phyloP scores from a whole-genome alignment of 2,329 filamentous ascomycete species.

The Pestalotiopsis fici region DNA sequence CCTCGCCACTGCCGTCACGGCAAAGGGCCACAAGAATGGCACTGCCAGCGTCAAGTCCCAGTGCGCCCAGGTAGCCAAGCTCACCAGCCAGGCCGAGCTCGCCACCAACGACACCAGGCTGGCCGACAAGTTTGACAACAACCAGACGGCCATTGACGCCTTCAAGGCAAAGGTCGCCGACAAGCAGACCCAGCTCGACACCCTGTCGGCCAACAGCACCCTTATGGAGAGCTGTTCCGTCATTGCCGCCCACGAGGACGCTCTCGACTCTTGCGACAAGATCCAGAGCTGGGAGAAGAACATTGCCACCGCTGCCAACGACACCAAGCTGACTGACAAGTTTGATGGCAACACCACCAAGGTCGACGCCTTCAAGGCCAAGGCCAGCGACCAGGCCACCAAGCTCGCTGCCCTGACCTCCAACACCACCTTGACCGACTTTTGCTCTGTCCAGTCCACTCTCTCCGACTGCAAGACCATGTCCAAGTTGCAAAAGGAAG shows the following conservation, averaged over 20 bases:
- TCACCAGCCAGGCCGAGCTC: conserved; percentile 30
- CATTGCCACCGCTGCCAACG: conserved; percentile 26
- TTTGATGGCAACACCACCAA: conserved; percentile 36
- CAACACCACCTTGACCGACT: conserved; percentile 33
- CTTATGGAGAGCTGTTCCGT: conserved; percentile 32
- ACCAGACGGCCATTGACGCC: conserved; percentile 34
- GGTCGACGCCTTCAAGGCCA: conserved; percentile 32
- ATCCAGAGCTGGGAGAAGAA: conserved; percentile 28
- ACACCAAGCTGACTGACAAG: conserved; percentile 30
- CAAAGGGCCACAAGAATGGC: conserved; percentile 27
- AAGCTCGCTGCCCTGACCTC: conserved; percentile 29
- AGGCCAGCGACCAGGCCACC: conserved; percentile 23
- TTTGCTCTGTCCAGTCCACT: conserved; percentile 15
- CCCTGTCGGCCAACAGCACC: conserved; percentile 35
- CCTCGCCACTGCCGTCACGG: conserved; percentile 17
- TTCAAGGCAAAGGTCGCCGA: conserved; percentile 37
- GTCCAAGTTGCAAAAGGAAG: conserved; percentile 25
- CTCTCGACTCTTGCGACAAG: conserved; percentile 26
- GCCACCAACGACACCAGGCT: conserved; percentile 37
- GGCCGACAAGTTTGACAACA: conserved; percentile 29
- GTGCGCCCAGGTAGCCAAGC: conserved; percentile 31
- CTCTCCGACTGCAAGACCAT: conserved; percentile 32
- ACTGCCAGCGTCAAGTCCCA: conserved; percentile 29
- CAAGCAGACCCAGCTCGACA: conserved; percentile 27
- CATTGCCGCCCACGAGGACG: conserved; percentile 29